Evolutionary conservation across 805 yeast genomes (phyloP), one percentile per base, ranked within the genome.

Genomic region (Yarrowia sp.): DNA sequence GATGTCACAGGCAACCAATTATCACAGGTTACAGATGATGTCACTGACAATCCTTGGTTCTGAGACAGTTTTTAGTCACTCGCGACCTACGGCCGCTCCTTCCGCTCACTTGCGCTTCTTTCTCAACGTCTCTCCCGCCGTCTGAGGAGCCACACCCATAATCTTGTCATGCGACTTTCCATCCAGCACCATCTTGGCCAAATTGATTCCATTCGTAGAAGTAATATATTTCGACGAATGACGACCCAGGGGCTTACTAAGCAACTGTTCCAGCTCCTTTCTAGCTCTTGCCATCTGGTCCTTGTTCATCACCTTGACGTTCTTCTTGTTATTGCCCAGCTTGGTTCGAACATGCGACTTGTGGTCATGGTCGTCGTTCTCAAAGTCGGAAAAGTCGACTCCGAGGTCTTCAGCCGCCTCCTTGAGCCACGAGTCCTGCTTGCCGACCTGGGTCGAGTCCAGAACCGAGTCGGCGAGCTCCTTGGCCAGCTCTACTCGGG

Each of bases 341-440:
- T 46, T 45, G 38, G 53, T 43, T 68, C 71, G 53, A 22, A 46
- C 41, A n/a, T 68, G 64, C 5, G 42, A 14, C 59, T 55, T 41
- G 40, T 68, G 59, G n/a, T 63, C 67, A 14, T 22, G 22, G 8
- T 55, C 9, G 38, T 74, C 74, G 38, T 70, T 71, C 32, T 70
- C 73, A 26, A 72, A 82, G 71, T 87, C 91, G 72, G 88, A 92
- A 53, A 89, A 82, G 43, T 90, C 97, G 48, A 93, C 79, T 9
- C 97, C 99, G 69, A 95, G 82, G 64, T 95, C 99, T 67, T 90
- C 95, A 0, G 98, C 98, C 0, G 97, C 98, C 75, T 91, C 87
- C 70, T 86, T 84, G 70, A 92, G 81, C 98, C 98, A 92, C 32
- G 86, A 82, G 69, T 87, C 87, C 72, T 92, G 72, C 67, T 74